A percentile compares a stretch with the other conserved stretches of the same genome.
Evolutionary conservation across 176 grass and related monocot genomes (phyloP).

Genomic region (Puccinellia tenuiflora): DNA sequence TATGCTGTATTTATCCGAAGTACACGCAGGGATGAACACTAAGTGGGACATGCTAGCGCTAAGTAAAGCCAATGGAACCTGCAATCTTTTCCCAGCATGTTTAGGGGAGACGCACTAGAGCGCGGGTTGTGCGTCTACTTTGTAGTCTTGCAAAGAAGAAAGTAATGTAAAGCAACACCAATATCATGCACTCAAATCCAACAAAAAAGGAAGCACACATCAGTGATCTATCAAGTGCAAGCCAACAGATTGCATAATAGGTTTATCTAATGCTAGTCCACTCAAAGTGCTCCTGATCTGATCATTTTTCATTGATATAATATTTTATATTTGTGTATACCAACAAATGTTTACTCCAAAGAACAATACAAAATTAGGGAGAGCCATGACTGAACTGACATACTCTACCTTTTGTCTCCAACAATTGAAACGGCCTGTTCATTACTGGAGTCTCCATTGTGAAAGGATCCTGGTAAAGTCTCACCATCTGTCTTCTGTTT

Average conservation of each 20-base stretch:
- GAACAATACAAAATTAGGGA: neutral
- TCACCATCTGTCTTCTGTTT: conserved; percentile 37
- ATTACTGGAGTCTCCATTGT: conserved; percentile 5
- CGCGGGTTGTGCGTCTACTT: neutral
- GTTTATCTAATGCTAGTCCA: neutral
- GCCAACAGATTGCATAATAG: neutral
- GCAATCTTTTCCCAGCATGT: neutral
- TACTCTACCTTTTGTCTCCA: conserved; percentile 47
- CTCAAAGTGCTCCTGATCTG: neutral
- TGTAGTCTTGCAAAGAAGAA: neutral
- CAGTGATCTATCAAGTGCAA: neutral
- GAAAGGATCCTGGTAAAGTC: conserved; percentile 22
- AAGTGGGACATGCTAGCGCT: neutral
- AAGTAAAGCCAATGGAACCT: neutral
- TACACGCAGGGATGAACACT: neutral
- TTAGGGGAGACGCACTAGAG: neutral
- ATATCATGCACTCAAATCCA: neutral
- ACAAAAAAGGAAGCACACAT: neutral
- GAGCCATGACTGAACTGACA: neutral
- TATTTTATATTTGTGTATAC: neutral
- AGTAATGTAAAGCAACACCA: neutral
- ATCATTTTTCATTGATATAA: neutral
- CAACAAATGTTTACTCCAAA: neutral
- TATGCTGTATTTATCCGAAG: neutral
- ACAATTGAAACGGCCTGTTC: conserved; percentile 14